Evolutionary conservation across 768 basidiomycete species (phyloP), one percentile per base, ranked within the genome.

Genomic region (Mycena haematopus): DNA sequence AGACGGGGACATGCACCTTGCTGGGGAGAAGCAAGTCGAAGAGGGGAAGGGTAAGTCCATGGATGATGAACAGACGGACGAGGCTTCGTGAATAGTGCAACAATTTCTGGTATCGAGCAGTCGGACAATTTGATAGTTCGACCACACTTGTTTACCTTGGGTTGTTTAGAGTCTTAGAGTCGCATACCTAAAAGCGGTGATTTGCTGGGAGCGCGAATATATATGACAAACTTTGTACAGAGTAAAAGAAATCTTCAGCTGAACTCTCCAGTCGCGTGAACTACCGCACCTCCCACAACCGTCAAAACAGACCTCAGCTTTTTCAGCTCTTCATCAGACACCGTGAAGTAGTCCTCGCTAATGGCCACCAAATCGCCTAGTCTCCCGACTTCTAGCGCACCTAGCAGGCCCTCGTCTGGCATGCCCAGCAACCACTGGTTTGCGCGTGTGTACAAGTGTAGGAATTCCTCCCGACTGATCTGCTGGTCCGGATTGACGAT

Each of bases 1-100:
- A 24, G 47, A 49, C 19, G 62, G 62, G 8, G 57, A 21, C n/a
- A 51, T 64, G 7, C 38, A 51, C 1, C 17, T 64, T 33, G 53
- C 49, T 1, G 58, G 36, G 45, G 38, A 50, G 53, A n/a, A 42
- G 50, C 19, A 51, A 55, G 49, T 42, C 44, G 0, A 7, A 46
- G 52, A 58, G 56, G 40, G n/a, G 40, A 55, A 55, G 58, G 31
- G 50, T 13, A 51, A 59, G 49, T 44, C 45, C 0, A 7, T 56
- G 52, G 63, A 59, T 6, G 51, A 55, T 15, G 55, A 46, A 31
- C 29, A 31, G 9, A 31, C 29, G 29, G 29, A 31, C 29, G 29
- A 31, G 29, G 29, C 29, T 31, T 9, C 29, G 9, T 31, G 29
- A 31, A 31, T 31, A 31, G 9, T 31, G 29, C 9, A 31, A 31